Percentiles rank a stretch among this genome's conserved stretches.
Conservation (phyloP, 257 asterid genomes). For the Rubia yunnanensis region DNA sequence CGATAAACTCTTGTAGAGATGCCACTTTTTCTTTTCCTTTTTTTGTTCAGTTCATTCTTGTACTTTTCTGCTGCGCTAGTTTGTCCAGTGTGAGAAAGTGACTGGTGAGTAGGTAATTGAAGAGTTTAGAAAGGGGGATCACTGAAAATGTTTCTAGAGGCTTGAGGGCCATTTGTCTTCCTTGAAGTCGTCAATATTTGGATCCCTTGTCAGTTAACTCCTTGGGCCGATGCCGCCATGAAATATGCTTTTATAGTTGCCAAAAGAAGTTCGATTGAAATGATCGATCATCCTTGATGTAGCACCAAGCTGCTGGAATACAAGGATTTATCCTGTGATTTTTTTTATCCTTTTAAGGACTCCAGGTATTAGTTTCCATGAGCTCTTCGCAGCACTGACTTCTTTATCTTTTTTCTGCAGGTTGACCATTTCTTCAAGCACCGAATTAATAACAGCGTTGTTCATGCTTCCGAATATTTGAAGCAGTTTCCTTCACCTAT, state of each 20-base stretch:
- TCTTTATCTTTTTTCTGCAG: constrained; percentile 27
- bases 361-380: neutral
- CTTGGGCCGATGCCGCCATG: neutral
- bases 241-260: no score
- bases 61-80: no score
- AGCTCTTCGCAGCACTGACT: neutral
- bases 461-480: constrained; percentile 76
- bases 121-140: neutral
- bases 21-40: neutral
- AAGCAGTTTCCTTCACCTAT: constrained; percentile 94
- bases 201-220: neutral
- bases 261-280: no score
- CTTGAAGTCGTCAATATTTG: neutral
- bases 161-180: neutral
- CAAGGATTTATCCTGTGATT: neutral
- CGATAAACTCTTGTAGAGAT: no score
- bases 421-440: constrained; percentile 97
- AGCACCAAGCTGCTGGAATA: neutral
- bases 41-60: neutral
- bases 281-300: neutral
- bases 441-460: constrained; percentile 69
- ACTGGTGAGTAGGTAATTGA: neutral
- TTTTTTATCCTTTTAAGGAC: neutral
- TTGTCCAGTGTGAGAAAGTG: no score
- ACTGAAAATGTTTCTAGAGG: no score